A percentile compares a stretch with the other conserved stretches of the same genome.
These are phyloP conservation scores for Skeletonema marinoi DNA, from an alignment of 108 stramenopile species.

Conservation along the genomic window DNA sequence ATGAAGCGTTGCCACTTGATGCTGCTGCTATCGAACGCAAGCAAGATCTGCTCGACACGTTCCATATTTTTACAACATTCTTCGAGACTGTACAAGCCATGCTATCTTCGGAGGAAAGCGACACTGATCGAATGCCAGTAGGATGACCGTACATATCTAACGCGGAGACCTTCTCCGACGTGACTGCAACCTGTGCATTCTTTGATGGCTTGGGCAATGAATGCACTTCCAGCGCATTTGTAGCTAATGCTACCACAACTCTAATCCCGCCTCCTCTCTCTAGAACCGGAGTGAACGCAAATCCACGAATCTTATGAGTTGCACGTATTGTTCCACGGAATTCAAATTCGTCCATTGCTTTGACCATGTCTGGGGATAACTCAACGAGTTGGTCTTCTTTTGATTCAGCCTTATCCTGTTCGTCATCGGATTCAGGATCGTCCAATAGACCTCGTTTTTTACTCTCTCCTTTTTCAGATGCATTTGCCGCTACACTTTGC, in stretches of 20 bases:
- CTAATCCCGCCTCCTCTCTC: conserved; percentile 70
- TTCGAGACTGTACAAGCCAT: conserved; percentile 90
- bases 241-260: conserved; percentile 83
- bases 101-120: conserved; percentile 86
- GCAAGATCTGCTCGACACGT: conserved; percentile 80
- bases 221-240: conserved; percentile 91
- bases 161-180: conserved; percentile 49
- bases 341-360: conserved; percentile 94
- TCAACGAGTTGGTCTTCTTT: conserved; percentile 12
- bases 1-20: conserved; percentile 37
- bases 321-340: conserved; percentile 75
- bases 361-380: conserved; percentile 54
- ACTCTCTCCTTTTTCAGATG: conserved; percentile 7
- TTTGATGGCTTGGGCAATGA: conserved; percentile 52
- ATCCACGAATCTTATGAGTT: conserved; percentile 84
- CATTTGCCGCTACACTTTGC: conserved; percentile 49
- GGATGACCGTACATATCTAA: conserved; percentile 95
- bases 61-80: conserved; percentile 93
- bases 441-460: conserved; percentile 82
- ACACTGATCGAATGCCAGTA: conserved; percentile 92
- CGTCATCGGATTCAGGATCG: conserved; percentile 67
- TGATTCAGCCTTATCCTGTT: conserved; percentile 47
- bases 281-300: conserved; percentile 63
- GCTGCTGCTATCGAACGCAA: conserved; percentile 72
- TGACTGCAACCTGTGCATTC: conserved; percentile 15